phyloP scores from a whole-genome alignment of 2,329 filamentous ascomycete species.

The Uncinocarpus reesii region DNA sequence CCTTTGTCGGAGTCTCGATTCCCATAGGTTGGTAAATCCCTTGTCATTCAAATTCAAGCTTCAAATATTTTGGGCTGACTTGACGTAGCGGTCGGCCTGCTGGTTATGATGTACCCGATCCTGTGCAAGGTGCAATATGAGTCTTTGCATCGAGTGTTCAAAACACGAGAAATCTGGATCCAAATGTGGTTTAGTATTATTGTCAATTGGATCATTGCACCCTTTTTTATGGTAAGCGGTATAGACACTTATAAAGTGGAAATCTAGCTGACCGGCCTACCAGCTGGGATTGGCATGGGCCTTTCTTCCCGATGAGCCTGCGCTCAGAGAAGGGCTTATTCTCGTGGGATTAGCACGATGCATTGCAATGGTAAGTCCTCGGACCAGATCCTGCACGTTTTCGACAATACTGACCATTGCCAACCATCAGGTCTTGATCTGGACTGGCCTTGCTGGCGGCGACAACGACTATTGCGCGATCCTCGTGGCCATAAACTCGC shows the following conservation, averaged over 20 bases:
- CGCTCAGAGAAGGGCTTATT: slow-evolving; percentile 55
- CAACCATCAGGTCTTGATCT: slow-evolving; percentile 53
- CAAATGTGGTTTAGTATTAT: slow-evolving; percentile 69
- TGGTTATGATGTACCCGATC: slow-evolving; percentile 94
- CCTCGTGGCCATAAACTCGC: slow-evolving; percentile 62
- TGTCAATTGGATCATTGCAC: slow-evolving; percentile 74
- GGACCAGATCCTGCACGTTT: neutral
- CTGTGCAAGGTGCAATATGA: slow-evolving; percentile 78
- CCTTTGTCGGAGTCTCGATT: slow-evolving; percentile 60
- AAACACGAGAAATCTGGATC: slow-evolving; percentile 56
- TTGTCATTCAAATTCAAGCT: neutral
- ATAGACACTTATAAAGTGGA: neutral
- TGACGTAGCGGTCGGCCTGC: slow-evolving; percentile 57
- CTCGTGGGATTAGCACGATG: slow-evolving; percentile 76
- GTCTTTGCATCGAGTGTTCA: slow-evolving; percentile 56
- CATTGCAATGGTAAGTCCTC: slow-evolving; percentile 64
- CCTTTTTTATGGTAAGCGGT: slow-evolving; percentile 62
- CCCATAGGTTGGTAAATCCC: slow-evolving; percentile 48
- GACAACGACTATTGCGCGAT: slow-evolving; percentile 76
- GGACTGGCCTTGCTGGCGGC: slow-evolving; percentile 67
- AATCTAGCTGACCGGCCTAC: neutral
- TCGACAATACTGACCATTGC: neutral
- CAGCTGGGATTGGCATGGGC: slow-evolving; percentile 45
- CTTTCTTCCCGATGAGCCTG: slow-evolving; percentile 43
- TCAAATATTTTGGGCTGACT: neutral